Percentiles rank a stretch among this genome's conserved stretches.
phyloP scores from a whole-genome alignment of 371 early-diverging fungal species.

The Apophysomyces variabilis region DNA sequence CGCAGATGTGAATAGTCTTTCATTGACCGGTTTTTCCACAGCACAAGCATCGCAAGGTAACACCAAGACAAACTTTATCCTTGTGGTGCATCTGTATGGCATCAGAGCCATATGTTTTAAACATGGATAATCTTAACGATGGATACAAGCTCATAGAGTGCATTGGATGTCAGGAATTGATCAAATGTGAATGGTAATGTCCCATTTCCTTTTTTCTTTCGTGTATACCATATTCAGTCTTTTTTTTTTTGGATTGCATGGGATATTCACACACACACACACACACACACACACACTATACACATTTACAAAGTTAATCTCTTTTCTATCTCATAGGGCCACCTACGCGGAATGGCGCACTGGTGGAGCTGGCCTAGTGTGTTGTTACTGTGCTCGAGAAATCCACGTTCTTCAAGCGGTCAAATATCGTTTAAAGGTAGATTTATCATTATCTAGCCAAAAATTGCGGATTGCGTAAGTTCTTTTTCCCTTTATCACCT shows the following conservation, averaged over 20 bases:
- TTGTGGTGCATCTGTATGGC: no score
- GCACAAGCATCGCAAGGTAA: no score
- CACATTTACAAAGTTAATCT: background rate
- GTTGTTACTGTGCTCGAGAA: background rate
- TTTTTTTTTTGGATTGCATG: background rate
- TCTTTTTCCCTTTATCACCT: no score
- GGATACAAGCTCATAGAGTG: no score
- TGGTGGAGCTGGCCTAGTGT: background rate
- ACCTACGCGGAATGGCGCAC: constrained; percentile 16
- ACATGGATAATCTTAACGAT: no score
- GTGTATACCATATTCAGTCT: background rate
- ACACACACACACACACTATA: background rate
- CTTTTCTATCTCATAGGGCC: constrained; percentile 12
- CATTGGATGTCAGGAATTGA: background rate
- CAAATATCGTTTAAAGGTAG: background rate
- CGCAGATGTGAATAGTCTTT: background rate
- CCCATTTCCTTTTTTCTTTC: no score
- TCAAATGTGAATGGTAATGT: background rate
- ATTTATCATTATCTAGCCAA: no score
- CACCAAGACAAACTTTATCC: no score
- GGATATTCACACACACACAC: background rate
- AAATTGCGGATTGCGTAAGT: no score
- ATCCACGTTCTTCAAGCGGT: background rate
- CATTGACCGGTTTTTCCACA: background rate
- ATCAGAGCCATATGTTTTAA: no score